Evolutionary conservation across 129 eudicot species (phyloP), one percentile per base, ranked within the genome.

Genomic region (Ambrosia artemisiifolia): DNA sequence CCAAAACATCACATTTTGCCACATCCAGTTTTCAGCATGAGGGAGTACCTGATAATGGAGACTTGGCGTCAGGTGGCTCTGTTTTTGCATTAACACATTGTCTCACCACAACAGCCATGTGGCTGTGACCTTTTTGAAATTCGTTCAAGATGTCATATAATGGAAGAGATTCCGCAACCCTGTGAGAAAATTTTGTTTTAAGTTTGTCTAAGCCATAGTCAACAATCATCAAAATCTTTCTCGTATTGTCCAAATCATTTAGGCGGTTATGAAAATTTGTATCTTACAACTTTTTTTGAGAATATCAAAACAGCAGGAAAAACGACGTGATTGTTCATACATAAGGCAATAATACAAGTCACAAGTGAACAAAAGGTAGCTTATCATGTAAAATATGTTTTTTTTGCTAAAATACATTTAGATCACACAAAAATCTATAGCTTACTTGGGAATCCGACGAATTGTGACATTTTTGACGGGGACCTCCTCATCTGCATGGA

Each of bases 111-210:
- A 86, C 93, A 14, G 97, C 97, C 97, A 92, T 92, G 83, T 92
- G 97, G 62, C 97, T 92, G 75, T 86, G 93, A 70, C 97, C 97
- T 78, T 92, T 92, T 69, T 91, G 97, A 69, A 91, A 91, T 74
- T 91, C 97, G 51, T 91, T 91, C 75, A 91, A 61, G n/a, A 92
- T 92, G 83, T 92, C 97, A 73, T 92, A 92, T 62, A 92, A 70
- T 16, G 97, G 96, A 84, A 86, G 59, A 14, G 86, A 84, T 64
- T 86, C 97, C 16, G 87, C 85, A 71, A 92, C 97, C 87, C 97
- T 92, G 70, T 16, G 57, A 61, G 20, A 69, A 65, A 62, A 61
- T 30, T 32, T 14, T 63, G 35, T n/a, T 57, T 12, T 60, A 33
- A 67, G 55, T 35, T 36, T 57, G 24, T 11, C 49, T 35, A 57